Base-by-base conservation (phyloP, 2,329 filamentous ascomycete genomes). In the Helotiales sp. region DNA sequence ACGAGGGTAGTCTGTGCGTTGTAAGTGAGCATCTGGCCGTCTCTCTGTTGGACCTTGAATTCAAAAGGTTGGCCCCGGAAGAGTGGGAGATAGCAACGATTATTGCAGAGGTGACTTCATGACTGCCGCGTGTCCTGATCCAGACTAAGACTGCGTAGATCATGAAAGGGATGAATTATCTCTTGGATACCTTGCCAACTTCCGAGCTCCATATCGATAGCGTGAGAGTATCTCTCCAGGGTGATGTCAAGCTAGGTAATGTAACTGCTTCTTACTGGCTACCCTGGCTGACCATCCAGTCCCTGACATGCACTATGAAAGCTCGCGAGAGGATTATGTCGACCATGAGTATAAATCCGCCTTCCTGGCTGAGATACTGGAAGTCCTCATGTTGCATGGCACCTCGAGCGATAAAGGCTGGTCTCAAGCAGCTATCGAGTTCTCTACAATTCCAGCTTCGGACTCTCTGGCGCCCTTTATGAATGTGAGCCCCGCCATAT, bases 51-150 rank as follows among this genome's bases (percentile, higher is more conserved):
- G 59, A 70, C 63, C 61, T 70, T 43, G 50, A 65, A 24, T 69
- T 70, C 37, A 67, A 63, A 17, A 65, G 45, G 26, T 57, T 70
- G 26, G 52, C 22, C 57, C 57, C 61, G 5, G 69, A 69, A 57
- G 69, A 71, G 64, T 71, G 54, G 65, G 67, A 71, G 47, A 66
- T 71, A 58, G 67, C 63, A 64, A 71, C 63, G 1, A 69, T 71
- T 66, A 62, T 71, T 63, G 40, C 57, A 64, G 59, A 71, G 62
- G 64, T 69, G 20, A 60, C 26, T 30, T 24, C 64, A 26, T 15
- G 61, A 61, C 22, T 15, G 34, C 40, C 28, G 26, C 30, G 10
- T 58, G 28, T 30, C 6, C 13, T 62, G 26, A 60, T 57, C 52
- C 20, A 47, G 2, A 63, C 52, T 70, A 24, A 65, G 34, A 64